Base-by-base conservation (phyloP, 208 protist species). In the Wallacemonas rigidus region DNA sequence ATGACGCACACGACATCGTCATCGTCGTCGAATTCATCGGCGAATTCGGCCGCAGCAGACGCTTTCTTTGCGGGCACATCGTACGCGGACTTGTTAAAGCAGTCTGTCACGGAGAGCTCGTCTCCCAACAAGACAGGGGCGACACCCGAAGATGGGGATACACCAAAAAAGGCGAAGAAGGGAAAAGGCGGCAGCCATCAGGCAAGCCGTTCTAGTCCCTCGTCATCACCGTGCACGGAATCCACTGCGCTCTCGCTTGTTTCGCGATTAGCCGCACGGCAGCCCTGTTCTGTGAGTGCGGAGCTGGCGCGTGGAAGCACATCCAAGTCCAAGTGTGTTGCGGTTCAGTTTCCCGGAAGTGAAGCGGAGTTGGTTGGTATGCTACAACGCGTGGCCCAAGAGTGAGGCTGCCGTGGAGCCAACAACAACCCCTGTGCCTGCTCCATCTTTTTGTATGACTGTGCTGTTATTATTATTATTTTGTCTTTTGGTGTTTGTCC, bases 261-360 rank as follows among this genome's bases (percentile, higher is more conserved):
- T 6, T 45, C 60, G 60, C 60, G 60, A 6, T 41, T 65, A 15
- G 41, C 15, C 15, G 2, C 11, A 3, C n/a, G 60, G n/a, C 36
- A 69, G 40, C 35, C 36, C 48, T 58, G 64, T 36, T 9, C 15
- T 6, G 41, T 95, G 0, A 71, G 77, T 8, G 83, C 92, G 2
- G 71, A 75, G 15, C 71, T 95, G 7, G 74, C 83, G 54, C 77
- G 86, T 44, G 88, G 90, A 6, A 67, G 72, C 26, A 91, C 86
- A 1, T 87, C 83, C 38, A 76, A 87, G 15, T 69, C 79, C 62
- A 95, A 95, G 73, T 76, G 72, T 41, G 56, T 95, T 35, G 65
- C 81, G 11, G 69, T 89, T 2, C 43, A 68, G 58, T 92, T 92
- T 71, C 86, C 85, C 14, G 86, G 82, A 9, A 82, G 82, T 3